phyloP scores from a whole-genome alignment of 148 eudicot genomes.

The Rhododendron ovatum region DNA sequence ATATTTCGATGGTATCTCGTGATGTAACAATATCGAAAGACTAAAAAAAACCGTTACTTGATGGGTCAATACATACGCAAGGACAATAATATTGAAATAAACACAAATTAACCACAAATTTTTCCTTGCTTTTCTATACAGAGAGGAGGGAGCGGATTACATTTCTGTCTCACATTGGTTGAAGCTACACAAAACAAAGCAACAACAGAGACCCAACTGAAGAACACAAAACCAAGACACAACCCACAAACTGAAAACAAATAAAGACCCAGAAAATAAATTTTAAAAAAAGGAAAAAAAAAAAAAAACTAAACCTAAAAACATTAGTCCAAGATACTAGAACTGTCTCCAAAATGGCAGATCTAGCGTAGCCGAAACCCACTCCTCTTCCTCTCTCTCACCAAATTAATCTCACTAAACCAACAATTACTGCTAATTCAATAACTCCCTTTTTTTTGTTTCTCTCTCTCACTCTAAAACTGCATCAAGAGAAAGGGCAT shows the following conservation, averaged over 20 bases:
- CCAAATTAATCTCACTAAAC: background rate
- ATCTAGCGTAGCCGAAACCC: background rate
- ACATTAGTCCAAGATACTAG: background rate
- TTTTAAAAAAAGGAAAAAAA: background rate
- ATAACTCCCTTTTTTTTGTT: background rate
- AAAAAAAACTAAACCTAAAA: background rate
- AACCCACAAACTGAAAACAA: background rate
- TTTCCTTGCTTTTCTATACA: conserved; percentile 3
- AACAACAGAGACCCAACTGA: background rate
- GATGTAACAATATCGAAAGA: too few species aligned
- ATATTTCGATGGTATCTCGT: too few species aligned
- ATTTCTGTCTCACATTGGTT: conserved; percentile 7
- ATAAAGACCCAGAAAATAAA: background rate
- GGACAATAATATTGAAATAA: background rate
- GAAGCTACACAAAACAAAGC: background rate
- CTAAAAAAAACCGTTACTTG: too few species aligned
- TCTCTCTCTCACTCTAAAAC: conserved; percentile 2
- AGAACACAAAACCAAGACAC: background rate
- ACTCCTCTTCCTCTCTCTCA: conserved; percentile 9
- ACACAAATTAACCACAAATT: background rate
- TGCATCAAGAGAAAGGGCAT: background rate
- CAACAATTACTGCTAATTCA: background rate
- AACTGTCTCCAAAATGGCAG: conserved; percentile 3
- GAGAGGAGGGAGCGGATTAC: conserved; percentile 20
- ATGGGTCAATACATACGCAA: too few species aligned